These are phyloP conservation scores for Tilletia indica DNA, from an alignment of 1,284 basidiomycete genomes.

Conservation along the genomic window DNA sequence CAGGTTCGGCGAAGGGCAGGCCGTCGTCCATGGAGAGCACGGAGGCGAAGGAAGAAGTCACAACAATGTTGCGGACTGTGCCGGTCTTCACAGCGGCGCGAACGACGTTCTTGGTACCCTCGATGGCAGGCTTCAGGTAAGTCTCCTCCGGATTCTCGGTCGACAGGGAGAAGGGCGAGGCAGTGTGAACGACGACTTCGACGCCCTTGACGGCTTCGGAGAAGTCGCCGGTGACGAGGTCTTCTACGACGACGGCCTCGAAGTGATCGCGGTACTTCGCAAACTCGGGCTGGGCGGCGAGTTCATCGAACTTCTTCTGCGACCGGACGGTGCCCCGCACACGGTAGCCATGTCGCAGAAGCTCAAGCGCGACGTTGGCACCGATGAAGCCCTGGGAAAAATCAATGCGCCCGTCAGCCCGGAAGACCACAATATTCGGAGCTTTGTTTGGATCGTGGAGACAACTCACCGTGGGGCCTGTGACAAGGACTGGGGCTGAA, in stretches of 20 bases:
- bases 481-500: slow-evolving; percentile 1
- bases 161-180: slow-evolving; percentile 59
- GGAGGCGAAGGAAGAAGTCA: slow-evolving; percentile 67
- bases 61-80: slow-evolving; percentile 65
- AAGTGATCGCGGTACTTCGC: slow-evolving; percentile 60
- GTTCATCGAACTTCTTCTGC: slow-evolving; percentile 61
- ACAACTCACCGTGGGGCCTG: slow-evolving; percentile 1
- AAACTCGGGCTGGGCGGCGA: slow-evolving; percentile 59
- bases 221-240: slow-evolving; percentile 67
- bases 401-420: too few species aligned
- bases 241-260: slow-evolving; percentile 63
- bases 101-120: slow-evolving; percentile 66
- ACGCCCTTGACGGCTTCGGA: slow-evolving; percentile 70
- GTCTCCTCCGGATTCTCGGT: slow-evolving; percentile 48
- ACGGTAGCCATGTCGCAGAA: slow-evolving; percentile 50
- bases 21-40: slow-evolving; percentile 45
- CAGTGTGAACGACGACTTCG: slow-evolving; percentile 65
- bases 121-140: slow-evolving; percentile 66
- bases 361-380: slow-evolving; percentile 59
- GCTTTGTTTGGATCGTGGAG: too few species aligned
- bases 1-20: slow-evolving; percentile 51
- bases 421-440: too few species aligned
- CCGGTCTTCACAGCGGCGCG: slow-evolving; percentile 63
- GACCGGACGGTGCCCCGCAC: slow-evolving; percentile 66
- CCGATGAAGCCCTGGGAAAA: slow-evolving; percentile 56